These are phyloP conservation scores for Paraurostyla sp. DNA, from an alignment of 73 alveolate genomes.

Conservation along the genomic window DNA sequence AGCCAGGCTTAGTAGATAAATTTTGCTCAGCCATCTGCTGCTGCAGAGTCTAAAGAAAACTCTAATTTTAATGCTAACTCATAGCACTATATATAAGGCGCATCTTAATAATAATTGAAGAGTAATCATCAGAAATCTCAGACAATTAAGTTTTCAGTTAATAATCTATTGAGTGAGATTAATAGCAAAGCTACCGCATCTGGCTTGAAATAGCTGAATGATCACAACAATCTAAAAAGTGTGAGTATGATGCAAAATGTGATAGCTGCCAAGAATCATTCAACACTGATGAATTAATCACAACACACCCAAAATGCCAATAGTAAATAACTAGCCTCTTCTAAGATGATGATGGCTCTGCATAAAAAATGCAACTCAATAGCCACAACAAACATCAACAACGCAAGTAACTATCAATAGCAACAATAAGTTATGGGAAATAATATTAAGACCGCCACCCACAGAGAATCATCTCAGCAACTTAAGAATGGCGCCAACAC, in stretches of 20 bases:
- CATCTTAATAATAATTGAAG: background rate
- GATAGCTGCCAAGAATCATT: constrained; percentile 26
- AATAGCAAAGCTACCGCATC: background rate
- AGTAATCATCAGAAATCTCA: background rate
- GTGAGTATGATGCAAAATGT: background rate
- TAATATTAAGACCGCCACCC: background rate
- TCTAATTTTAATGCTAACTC: constrained; percentile 20
- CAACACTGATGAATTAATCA: background rate
- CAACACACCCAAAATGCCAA: background rate
- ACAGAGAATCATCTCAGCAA: background rate
- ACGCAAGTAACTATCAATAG: background rate
- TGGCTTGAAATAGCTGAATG: no score
- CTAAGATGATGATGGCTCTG: constrained; percentile 44
- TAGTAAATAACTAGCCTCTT: background rate
- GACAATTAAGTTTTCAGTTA: constrained; percentile 27
- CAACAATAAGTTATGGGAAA: background rate
- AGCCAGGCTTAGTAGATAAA: background rate
- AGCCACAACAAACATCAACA: background rate
- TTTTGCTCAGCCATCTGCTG: background rate
- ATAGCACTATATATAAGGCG: background rate
- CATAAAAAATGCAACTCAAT: constrained; percentile 41
- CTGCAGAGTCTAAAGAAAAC: background rate
- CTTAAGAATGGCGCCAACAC: background rate
- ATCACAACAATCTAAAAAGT: background rate
- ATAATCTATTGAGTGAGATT: constrained; percentile 9